Evolutionary conservation across 495 filamentous ascomycete species (phyloP), one percentile per base, ranked within the genome.

Genomic region (Podospora appendiculata): DNA sequence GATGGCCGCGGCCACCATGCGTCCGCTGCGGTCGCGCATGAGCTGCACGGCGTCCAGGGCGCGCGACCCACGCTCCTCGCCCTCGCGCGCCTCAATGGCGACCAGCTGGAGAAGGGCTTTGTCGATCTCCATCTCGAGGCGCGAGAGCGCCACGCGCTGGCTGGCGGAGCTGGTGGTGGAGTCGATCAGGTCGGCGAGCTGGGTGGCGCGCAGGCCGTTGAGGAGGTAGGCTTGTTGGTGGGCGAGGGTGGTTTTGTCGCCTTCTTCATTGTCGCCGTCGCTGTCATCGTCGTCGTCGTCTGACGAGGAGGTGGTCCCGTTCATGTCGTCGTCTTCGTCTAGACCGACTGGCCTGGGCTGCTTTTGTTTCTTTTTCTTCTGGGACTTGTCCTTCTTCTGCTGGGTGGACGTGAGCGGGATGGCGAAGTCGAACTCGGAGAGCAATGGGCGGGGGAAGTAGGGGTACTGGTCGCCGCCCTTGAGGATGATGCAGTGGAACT

Each of bases 401-500:
- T 67, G 57, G 44, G 71, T 69, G 3, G 78, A 80, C 6, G 83
- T 81, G 40, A 95, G 71, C 1, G 93, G 93, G 18, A 97, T 80
- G 43, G 83, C 78, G 72, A 98, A 95, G 40, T 92, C 89, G 61
- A 97, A 97, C 68, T 98, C 93, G 53, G 82, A 88, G 38, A 98
- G 86, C 41, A 96, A 71, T 0, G 93, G 90, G 6, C 89, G 85
- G 0, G 93, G 93, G 72, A 96, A 97, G 74, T 95, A 96, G 4
- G 93, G 93, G 64, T 96, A 82, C 62, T 85, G 78, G 60, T 98
- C 94, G 11, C 85, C 87, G 50, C 93, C 93, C 63, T 98, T 97
- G 58, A 98, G 85, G 58, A 98, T 97, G 68, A 97, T 96, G 70
- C 94, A 97, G 72, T 97, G 91, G 68, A 98, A 98, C 61, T 88